Conservation (phyloP, 1,139 yeast genomes). For the Suhomyces chickasaworum region DNA sequence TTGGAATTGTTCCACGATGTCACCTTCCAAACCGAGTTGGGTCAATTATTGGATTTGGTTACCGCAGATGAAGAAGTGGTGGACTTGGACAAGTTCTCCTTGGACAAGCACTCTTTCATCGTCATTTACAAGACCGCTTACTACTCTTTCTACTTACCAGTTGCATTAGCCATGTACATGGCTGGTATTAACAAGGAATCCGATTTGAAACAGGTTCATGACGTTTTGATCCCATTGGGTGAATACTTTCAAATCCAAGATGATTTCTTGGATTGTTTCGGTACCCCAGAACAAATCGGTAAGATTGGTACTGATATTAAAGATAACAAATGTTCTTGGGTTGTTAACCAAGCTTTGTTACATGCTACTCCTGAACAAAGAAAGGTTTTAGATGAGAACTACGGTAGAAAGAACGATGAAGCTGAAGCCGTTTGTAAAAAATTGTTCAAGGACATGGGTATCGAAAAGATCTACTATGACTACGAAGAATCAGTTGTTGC, state of each 20-base stretch:
- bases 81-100: conserved; percentile 82
- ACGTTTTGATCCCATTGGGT: conserved; percentile 90
- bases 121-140: conserved; percentile 97
- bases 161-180: conserved; percentile 93
- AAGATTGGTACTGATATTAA: conserved; percentile 98
- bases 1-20: conserved; percentile 92
- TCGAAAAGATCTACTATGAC: conserved; percentile 68
- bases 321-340: conserved; percentile 99
- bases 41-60: conserved; percentile 91
- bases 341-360: conserved; percentile 87
- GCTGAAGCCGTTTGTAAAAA: conserved; percentile 74
- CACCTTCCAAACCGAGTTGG: conserved; percentile 96
- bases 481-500: conserved; percentile 81
- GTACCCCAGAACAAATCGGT: conserved; percentile 96
- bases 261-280: conserved; percentile 95
- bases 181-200: conserved; percentile 71
- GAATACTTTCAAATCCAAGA: conserved; percentile 99
- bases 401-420: conserved; percentile 77
- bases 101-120: conserved; percentile 90
- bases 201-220: conserved; percentile 86
- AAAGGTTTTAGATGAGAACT: conserved; percentile 76
- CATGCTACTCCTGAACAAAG: conserved; percentile 82
- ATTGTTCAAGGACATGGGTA: conserved; percentile 71
- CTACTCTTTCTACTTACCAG: conserved; percentile 96
- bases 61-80: conserved; percentile 97